A percentile compares a stretch with the other conserved stretches of the same genome.
Evolutionary conservation across 1,284 basidiomycete genomes (phyloP).

Genomic region (Xerocomus nothofagi): DNA sequence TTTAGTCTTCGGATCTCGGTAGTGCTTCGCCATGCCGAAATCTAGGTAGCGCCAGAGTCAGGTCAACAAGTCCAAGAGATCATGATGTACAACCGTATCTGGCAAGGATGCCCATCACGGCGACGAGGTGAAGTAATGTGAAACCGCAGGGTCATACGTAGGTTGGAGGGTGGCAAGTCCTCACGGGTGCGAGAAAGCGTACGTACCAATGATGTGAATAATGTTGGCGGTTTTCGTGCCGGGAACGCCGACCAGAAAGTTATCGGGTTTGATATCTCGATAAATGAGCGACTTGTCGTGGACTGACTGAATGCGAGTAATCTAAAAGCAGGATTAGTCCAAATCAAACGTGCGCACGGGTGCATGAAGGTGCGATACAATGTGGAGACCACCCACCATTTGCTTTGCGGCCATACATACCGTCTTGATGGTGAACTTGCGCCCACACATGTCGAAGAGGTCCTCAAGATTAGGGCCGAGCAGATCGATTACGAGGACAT

Average conservation of each 20-base stretch:
- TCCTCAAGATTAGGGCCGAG: slow-evolving; percentile 96
- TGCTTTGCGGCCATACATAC: slow-evolving; percentile 99
- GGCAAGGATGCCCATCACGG: slow-evolving; percentile 4
- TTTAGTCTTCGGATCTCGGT: slow-evolving; percentile 97
- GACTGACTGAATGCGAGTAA: slow-evolving; percentile 95
- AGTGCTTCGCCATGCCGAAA: slow-evolving; percentile 99
- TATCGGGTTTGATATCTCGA: slow-evolving; percentile 99
- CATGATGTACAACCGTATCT: not conserved
- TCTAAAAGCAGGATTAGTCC: slow-evolving; percentile 48
- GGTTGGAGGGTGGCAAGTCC: not conserved
- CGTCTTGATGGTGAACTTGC: slow-evolving; percentile 96
- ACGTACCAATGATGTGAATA: slow-evolving; percentile 87
- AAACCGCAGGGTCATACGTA: slow-evolving; percentile 3
- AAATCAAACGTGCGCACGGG: not conserved
- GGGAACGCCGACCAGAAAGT: slow-evolving; percentile 97
- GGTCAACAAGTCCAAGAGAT: slow-evolving; percentile 10
- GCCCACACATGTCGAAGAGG: slow-evolving; percentile 97
- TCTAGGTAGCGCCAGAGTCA: slow-evolving; percentile 46
- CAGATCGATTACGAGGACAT: slow-evolving; percentile 95
- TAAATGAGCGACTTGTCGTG: slow-evolving; percentile 99
- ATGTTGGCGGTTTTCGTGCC: slow-evolving; percentile 87
- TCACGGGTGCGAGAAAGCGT: slow-evolving; percentile 3
- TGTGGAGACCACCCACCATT: slow-evolving; percentile 68
- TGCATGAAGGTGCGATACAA: slow-evolving; percentile 5
- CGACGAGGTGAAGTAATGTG: slow-evolving; percentile 1